Conservation (phyloP, 257 asterid genomes). For the Solanum neorickii region DNA sequence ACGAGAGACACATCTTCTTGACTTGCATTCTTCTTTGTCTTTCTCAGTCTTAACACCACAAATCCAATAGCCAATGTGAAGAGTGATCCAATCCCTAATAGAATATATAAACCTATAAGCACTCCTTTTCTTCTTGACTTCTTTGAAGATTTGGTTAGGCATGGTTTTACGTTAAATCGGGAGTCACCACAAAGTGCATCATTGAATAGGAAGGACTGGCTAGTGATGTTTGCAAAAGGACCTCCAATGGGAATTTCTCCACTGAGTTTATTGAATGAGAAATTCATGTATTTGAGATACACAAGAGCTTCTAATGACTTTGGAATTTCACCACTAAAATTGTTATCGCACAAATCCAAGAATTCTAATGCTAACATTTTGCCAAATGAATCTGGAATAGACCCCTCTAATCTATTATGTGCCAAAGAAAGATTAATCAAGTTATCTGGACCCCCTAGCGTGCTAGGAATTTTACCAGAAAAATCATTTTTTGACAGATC, state of each 20-base stretch:
- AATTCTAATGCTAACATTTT: too few relatives aligned
- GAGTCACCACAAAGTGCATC: background rate
- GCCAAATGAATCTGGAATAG: too few relatives aligned
- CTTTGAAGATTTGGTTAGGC: background rate
- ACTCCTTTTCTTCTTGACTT: background rate
- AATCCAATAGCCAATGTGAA: background rate
- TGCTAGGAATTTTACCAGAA: too few relatives aligned
- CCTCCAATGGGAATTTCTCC: background rate
- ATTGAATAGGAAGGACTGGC: background rate
- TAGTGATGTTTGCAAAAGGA: background rate
- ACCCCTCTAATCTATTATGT: too few relatives aligned
- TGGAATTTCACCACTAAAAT: background rate
- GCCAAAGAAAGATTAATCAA: too few relatives aligned
- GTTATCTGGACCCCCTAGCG: too few relatives aligned
- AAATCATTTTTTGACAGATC: too few relatives aligned
- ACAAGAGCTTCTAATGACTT: background rate
- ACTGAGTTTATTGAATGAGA: background rate
- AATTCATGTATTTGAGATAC: background rate
- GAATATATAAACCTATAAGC: background rate
- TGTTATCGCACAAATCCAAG: background rate
- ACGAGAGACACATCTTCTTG: background rate
- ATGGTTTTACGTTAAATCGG: background rate
- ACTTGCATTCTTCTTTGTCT: background rate
- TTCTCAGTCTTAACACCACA: background rate
- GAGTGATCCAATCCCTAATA: background rate